A percentile compares a stretch with the other conserved stretches of the same genome.
Conservation (phyloP, 2,329 filamentous ascomycete species). For the Aspergillus brasiliensis region DNA sequence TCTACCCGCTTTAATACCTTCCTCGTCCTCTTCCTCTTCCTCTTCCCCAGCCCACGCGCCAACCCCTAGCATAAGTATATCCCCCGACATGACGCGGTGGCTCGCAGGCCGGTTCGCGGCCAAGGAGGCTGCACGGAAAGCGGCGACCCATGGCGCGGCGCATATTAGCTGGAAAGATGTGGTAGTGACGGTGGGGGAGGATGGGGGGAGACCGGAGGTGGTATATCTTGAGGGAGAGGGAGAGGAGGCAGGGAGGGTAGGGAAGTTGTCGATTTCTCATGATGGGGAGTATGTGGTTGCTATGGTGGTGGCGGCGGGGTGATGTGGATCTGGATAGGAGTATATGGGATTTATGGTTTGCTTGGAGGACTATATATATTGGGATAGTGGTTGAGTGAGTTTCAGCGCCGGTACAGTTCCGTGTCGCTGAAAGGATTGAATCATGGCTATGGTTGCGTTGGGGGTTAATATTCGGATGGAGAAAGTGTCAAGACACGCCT, state of each 20-base stretch:
- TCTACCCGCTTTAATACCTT: not conserved
- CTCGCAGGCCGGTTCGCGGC: conserved; percentile 64
- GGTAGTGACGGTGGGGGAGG: conserved; percentile 38
- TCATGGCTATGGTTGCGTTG: not conserved
- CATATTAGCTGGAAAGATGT: conserved; percentile 65
- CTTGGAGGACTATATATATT: not conserved
- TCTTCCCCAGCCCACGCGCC: not conserved
- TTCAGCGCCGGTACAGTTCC: too few relatives aligned
- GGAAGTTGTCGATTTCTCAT: conserved; percentile 79
- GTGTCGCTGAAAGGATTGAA: too few relatives aligned
- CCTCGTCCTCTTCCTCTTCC: not conserved
- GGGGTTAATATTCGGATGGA: not conserved
- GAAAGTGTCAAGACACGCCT: not conserved
- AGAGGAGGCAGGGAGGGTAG: conserved; percentile 48
- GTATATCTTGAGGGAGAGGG: conserved; percentile 32
- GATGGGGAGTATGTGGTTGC: conserved; percentile 75
- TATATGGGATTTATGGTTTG: not conserved
- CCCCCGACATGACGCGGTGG: conserved; percentile 44
- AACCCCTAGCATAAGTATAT: conserved; percentile 9
- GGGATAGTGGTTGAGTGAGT: not conserved
- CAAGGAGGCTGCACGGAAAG: conserved; percentile 76
- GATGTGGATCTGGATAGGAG: conserved; percentile 12
- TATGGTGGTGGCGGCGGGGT: conserved; percentile 43
- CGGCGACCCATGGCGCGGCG: conserved; percentile 57
- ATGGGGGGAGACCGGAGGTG: conserved; percentile 38